These are phyloP conservation scores for Bipolaris gigantea DNA, from an alignment of 2,329 filamentous ascomycete genomes.

Conservation along the genomic window DNA sequence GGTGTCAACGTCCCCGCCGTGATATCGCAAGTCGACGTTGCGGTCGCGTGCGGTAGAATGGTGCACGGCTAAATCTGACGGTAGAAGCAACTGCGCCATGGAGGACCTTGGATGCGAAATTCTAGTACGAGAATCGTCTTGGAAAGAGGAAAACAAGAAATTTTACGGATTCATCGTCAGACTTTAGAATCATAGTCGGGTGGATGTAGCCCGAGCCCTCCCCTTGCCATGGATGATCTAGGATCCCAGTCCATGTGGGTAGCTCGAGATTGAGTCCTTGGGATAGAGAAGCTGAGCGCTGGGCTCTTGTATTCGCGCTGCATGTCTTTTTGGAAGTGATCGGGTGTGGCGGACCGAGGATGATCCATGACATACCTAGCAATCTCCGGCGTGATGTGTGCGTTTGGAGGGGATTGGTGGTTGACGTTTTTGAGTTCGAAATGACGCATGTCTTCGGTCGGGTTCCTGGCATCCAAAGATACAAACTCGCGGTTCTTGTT, in stretches of 20 bases:
- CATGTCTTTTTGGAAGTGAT: slow-evolving; percentile 42
- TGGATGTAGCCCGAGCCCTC: slow-evolving; percentile 46
- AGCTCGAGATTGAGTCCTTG: slow-evolving; percentile 41
- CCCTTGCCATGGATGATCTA: slow-evolving; percentile 42
- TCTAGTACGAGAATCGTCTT: slow-evolving; percentile 3
- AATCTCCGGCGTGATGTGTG: slow-evolving; percentile 29
- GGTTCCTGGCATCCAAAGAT: slow-evolving; percentile 71
- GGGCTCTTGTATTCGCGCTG: slow-evolving; percentile 46
- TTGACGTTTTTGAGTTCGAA: slow-evolving; percentile 44
- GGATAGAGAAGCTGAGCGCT: slow-evolving; percentile 47
- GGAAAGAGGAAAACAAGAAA: neutral
- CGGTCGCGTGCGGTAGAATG: slow-evolving; percentile 1
- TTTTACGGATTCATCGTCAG: slow-evolving; percentile 22
- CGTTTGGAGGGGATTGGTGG: slow-evolving; percentile 32
- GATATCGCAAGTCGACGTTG: neutral
- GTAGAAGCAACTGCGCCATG: neutral
- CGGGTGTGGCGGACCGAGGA: slow-evolving; percentile 35
- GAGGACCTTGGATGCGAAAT: neutral
- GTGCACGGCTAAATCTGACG: slow-evolving; percentile 8
- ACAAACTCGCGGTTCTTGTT: slow-evolving; percentile 77
- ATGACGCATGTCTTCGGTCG: slow-evolving; percentile 34
- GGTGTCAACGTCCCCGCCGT: neutral
- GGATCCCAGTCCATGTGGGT: slow-evolving; percentile 43
- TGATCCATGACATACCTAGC: slow-evolving; percentile 23
- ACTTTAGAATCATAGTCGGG: slow-evolving; percentile 37